A percentile compares a stretch with the other conserved stretches of the same genome.
Evolutionary conservation across 2,329 filamentous ascomycete species (phyloP).

Genomic region (Colletotrichum gloeosporioides): DNA sequence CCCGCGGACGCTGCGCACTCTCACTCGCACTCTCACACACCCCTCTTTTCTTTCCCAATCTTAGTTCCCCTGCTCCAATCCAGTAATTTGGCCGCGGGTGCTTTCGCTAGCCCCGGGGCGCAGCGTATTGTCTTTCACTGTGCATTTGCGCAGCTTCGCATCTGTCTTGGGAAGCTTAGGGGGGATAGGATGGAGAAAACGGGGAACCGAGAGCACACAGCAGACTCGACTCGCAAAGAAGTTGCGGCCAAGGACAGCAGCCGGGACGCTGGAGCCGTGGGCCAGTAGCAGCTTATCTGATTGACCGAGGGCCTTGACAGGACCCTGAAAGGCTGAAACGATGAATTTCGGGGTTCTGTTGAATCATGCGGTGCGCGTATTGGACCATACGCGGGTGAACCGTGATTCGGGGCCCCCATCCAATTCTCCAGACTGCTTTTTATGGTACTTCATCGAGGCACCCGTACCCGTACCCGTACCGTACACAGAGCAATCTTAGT

Average conservation of each 20-base stretch:
- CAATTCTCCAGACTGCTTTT: not conserved
- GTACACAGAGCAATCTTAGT: not conserved
- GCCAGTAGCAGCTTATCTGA: not conserved
- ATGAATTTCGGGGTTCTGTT: not conserved
- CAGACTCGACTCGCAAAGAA: not conserved
- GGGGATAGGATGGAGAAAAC: not conserved
- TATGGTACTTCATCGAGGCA: not conserved
- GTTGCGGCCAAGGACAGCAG: not conserved
- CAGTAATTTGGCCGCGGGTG: constrained; percentile 4
- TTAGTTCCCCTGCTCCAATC: constrained; percentile 12
- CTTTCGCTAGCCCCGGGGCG: constrained; percentile 12
- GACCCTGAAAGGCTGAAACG: constrained; percentile 21
- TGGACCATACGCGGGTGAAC: not conserved
- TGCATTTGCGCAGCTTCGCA: not conserved
- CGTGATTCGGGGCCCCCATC: not conserved
- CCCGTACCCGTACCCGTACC: not conserved
- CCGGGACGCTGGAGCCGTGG: not conserved
- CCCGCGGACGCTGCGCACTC: not conserved
- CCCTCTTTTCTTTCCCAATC: not conserved
- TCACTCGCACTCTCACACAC: not conserved
- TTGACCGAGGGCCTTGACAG: not conserved
- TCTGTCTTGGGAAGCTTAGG: not conserved
- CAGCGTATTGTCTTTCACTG: not conserved
- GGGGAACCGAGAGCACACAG: not conserved
- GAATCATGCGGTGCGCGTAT: constrained; percentile 14